Evolutionary conservation across 306 rosid species (phyloP), one percentile per base, ranked within the genome.

Genomic region (Lupinus albus): DNA sequence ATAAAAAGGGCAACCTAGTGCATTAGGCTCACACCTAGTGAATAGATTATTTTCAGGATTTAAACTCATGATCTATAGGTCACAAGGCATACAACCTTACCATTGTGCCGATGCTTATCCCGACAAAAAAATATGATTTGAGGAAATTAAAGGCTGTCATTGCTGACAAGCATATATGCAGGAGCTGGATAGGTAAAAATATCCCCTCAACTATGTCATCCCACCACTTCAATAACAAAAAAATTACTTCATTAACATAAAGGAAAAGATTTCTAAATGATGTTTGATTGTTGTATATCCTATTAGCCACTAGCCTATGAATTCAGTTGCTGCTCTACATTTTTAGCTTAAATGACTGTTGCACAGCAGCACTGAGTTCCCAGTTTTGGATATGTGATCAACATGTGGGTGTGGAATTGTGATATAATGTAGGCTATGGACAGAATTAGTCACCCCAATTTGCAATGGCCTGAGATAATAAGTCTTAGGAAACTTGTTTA

Each of bases 361-460:
- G 85, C 33, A 56, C 33, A 53, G 21, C 8, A 20, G 66, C 50
- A 50, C 67, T 51, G 56, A 82, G 81, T 52, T 73, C 84, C 45
- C 78, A 82, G 79, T 79, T 82, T 21, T 57, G 74, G 61, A 65
- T 39, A 39, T 68, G 80, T 2, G 77, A 74, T 64, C 69, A 60
- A 65, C 60, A 61, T 56, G 77, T 50, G 76, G 78, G 71, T 64
- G 80, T 35, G 72, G 65, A 63, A 49, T 48, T 74, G 83, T 53
- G 42, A 76, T 61, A 76, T 74, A 78, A 77, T 73, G 49, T 20
- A 5, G 72, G 35, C 80, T 70, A 64, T 71, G 17, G 80, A 81
- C 56, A 70, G 51, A 35, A 35, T 35, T 7, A 35, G 41, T 7
- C 41, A n/a, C 41, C 41, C 41, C 5, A 71, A 71, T 66, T 25